Conservation (phyloP, 805 yeast genomes). For the Metschnikowia anglica region DNA sequence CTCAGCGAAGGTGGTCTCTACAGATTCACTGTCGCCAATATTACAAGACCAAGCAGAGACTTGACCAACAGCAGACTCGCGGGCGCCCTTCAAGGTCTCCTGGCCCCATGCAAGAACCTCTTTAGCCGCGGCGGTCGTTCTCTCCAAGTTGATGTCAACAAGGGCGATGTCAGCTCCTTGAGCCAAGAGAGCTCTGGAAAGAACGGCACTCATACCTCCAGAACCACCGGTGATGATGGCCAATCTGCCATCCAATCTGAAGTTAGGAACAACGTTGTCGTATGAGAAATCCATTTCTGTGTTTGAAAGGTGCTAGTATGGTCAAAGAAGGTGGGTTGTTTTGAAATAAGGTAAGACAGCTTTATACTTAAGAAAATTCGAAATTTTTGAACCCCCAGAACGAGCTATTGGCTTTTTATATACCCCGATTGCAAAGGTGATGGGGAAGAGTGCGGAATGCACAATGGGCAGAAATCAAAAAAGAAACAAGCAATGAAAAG, state of each 20-base stretch:
- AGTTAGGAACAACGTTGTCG: constrained; percentile 55
- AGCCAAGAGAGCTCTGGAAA: constrained; percentile 65
- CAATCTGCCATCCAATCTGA: constrained; percentile 67
- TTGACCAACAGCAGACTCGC: constrained; percentile 34
- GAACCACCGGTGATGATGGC: constrained; percentile 81
- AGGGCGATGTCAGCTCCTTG: constrained; percentile 79
- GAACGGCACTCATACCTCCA: constrained; percentile 69
- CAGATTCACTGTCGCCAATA: constrained; percentile 62
- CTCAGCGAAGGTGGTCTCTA: constrained; percentile 52
- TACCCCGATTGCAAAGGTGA: constrained; percentile 9
- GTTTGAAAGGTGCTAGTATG: neutral
- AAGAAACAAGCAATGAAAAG: constrained; percentile 11
- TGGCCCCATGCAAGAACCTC: constrained; percentile 49
- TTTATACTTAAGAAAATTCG: neutral
- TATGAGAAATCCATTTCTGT: constrained; percentile 28
- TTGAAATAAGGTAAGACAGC: constrained; percentile 2
- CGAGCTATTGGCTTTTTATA: constrained; percentile 7
- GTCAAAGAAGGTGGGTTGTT: neutral
- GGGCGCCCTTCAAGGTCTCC: constrained; percentile 37
- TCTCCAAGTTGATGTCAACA: constrained; percentile 63
- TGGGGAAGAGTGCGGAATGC: constrained; percentile 10
- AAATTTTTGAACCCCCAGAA: no score
- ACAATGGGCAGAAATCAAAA: constrained; percentile 8
- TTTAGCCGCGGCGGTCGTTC: constrained; percentile 55
- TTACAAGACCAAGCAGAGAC: constrained; percentile 72